Evolutionary conservation across 1,139 yeast genomes (phyloP).

Genomic region (Debaryomyces coudertii): DNA sequence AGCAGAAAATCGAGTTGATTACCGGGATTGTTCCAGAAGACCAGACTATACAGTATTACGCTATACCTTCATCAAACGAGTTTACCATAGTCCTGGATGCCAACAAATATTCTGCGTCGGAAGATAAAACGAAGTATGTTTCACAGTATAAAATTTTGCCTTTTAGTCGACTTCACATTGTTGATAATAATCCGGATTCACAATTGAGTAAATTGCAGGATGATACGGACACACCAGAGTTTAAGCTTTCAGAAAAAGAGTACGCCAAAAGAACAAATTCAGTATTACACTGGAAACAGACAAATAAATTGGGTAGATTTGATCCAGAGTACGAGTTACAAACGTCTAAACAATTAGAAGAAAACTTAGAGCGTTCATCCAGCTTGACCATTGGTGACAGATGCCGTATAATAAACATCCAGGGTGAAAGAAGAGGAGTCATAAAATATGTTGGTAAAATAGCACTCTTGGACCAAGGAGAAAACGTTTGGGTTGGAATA

Average conservation of each 20-base stretch:
- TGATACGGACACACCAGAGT: slow-evolving; percentile 46
- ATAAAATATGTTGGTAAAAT: slow-evolving; percentile 71
- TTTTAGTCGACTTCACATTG: slow-evolving; percentile 53
- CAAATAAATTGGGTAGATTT: slow-evolving; percentile 70
- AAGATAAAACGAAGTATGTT: slow-evolving; percentile 19
- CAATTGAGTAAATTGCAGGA: slow-evolving; percentile 42
- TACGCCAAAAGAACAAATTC: slow-evolving; percentile 64
- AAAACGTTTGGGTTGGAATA: slow-evolving; percentile 50
- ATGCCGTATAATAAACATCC: slow-evolving; percentile 46
- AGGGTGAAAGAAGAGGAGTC: slow-evolving; percentile 66
- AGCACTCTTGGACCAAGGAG: slow-evolving; percentile 54
- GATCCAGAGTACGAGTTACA: slow-evolving; percentile 52
- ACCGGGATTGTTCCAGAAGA: slow-evolving; percentile 74
- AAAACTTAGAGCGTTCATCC: slow-evolving; percentile 22
- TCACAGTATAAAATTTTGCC: slow-evolving; percentile 33
- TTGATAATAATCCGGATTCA: slow-evolving; percentile 56
- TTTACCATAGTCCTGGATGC: slow-evolving; percentile 26
- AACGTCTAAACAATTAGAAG: slow-evolving; percentile 19
- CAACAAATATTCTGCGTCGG: slow-evolving; percentile 20
- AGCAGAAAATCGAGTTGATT: slow-evolving; percentile 62
- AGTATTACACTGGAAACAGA: slow-evolving; percentile 76
- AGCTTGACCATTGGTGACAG: slow-evolving; percentile 36
- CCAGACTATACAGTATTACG: slow-evolving; percentile 59
- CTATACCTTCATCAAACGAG: slow-evolving; percentile 43
- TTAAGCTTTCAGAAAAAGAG: slow-evolving; percentile 64